Conservation (phyloP, 768 basidiomycete genomes). For the Trametes cubensis region DNA sequence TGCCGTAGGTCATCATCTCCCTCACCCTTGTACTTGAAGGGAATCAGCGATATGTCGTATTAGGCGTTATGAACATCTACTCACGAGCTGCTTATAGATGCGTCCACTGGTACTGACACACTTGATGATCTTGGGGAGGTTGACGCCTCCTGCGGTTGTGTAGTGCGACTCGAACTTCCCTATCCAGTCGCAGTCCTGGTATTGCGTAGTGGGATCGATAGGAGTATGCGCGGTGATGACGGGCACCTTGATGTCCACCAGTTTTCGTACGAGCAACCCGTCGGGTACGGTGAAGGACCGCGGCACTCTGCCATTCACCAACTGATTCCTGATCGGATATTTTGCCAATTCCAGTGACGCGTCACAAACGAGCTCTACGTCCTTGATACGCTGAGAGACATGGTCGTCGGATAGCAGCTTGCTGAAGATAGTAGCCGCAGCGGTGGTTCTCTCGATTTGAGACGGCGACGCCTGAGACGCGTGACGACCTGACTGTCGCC, state of each 20-base stretch:
- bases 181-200: slow-evolving; percentile 74
- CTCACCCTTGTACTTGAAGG: slow-evolving; percentile 82
- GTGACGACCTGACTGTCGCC: slow-evolving; percentile 52
- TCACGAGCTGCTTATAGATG: slow-evolving; percentile 78
- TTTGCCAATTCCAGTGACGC: slow-evolving; percentile 79
- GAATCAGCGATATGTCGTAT: not conserved
- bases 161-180: slow-evolving; percentile 60
- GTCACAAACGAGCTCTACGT: slow-evolving; percentile 61
- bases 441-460: slow-evolving; percentile 61
- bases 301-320: slow-evolving; percentile 25
- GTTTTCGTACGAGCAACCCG: slow-evolving; percentile 45
- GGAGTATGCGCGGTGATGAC: slow-evolving; percentile 75
- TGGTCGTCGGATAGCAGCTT: slow-evolving; percentile 49
- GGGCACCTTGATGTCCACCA: slow-evolving; percentile 70
- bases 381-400: slow-evolving; percentile 44
- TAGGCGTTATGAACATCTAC: slow-evolving; percentile 30
- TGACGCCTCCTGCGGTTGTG: slow-evolving; percentile 73
- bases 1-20: slow-evolving; percentile 91
- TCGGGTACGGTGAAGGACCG: slow-evolving; percentile 46
- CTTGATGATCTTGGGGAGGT: slow-evolving; percentile 76
- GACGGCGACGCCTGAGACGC: slow-evolving; percentile 40
- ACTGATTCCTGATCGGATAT: slow-evolving; percentile 47
- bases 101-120: slow-evolving; percentile 71
- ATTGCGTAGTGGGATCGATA: slow-evolving; percentile 69
- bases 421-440: slow-evolving; percentile 65